Evolutionary conservation across 805 yeast species (phyloP).

Genomic region (Cyberlindnera veronae): DNA sequence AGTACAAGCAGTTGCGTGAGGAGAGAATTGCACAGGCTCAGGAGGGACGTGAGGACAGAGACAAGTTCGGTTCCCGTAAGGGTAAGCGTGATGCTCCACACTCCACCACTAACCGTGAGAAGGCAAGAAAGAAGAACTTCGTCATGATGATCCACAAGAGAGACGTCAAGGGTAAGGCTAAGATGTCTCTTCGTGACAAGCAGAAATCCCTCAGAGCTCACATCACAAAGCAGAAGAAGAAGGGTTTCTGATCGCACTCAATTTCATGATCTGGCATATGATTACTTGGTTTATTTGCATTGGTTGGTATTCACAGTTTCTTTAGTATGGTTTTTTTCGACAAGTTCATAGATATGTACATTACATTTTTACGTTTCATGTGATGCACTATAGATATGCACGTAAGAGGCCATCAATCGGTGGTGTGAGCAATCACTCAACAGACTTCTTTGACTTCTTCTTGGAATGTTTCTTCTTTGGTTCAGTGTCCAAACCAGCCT

Average conservation of each 20-base stretch:
- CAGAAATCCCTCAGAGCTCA: constrained; percentile 86
- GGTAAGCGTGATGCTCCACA: constrained; percentile 74
- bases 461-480: constrained; percentile 1
- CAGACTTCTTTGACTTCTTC: constrained; percentile 9
- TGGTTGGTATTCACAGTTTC: neutral
- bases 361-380: constrained; percentile 1
- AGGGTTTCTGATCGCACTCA: constrained; percentile 62
- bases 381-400: too few relatives aligned
- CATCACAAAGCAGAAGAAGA: constrained; percentile 85
- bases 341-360: constrained; percentile 6
- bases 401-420: too few relatives aligned
- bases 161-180: constrained; percentile 91
- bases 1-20: constrained; percentile 81
- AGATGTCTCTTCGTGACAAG: constrained; percentile 84
- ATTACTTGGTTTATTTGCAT: neutral
- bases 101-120: constrained; percentile 93
- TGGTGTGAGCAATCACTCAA: constrained; percentile 1
- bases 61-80: constrained; percentile 82
- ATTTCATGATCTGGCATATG: neutral
- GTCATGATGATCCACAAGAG: constrained; percentile 98
- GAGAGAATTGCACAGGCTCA: constrained; percentile 82
- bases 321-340: neutral
- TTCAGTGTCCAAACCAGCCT: constrained; percentile 15
- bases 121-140: constrained; percentile 97
- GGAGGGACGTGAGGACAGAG: constrained; percentile 94